Conservation (phyloP, 306 rosid species). For the Arachis hypogaea region DNA sequence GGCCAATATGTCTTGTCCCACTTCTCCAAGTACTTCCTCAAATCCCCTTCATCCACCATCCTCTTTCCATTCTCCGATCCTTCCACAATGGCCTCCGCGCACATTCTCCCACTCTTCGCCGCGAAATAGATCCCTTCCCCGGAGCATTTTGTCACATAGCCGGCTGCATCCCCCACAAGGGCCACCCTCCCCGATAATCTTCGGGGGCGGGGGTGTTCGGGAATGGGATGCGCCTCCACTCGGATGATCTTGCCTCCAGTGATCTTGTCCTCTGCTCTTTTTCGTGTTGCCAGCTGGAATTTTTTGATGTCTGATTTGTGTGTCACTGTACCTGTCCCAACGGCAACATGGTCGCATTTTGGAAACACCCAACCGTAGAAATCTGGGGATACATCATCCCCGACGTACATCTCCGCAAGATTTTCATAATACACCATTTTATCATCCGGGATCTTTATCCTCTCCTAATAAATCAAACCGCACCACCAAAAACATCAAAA, state of each 20-base stretch:
- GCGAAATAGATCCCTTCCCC: conserved; percentile 99
- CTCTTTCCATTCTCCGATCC: conserved; percentile 94
- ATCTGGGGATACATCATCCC: conserved; percentile 97
- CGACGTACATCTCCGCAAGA: conserved; percentile 96
- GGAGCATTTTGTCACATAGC: conserved; percentile 93
- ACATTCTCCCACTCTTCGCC: conserved; percentile 97
- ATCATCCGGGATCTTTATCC: conserved; percentile 87
- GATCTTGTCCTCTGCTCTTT: conserved; percentile 93
- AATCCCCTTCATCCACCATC: conserved; percentile 86
- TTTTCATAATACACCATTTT: conserved; percentile 92
- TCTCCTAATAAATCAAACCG: conserved; percentile 60
- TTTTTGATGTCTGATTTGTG: conserved; percentile 99
- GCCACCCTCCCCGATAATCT: conserved; percentile 82
- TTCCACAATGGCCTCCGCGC: conserved; percentile 91
- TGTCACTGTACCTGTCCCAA: conserved; percentile 95
- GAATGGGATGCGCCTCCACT: conserved; percentile 98
- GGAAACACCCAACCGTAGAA: conserved; percentile 99
- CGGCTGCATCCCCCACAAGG: conserved; percentile 94
- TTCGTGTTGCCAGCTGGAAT: conserved; percentile 95
- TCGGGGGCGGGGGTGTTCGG: conserved; percentile 94
- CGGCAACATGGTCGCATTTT: conserved; percentile 96
- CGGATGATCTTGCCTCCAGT: conserved; percentile 85
- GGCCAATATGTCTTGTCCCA: conserved; percentile 99
- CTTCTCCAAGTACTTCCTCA: conserved; percentile 92
- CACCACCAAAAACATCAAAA: conserved; percentile 10